These are phyloP conservation scores for Viola odorata DNA, from an alignment of 345 rosid genomes.

Conservation along the genomic window DNA sequence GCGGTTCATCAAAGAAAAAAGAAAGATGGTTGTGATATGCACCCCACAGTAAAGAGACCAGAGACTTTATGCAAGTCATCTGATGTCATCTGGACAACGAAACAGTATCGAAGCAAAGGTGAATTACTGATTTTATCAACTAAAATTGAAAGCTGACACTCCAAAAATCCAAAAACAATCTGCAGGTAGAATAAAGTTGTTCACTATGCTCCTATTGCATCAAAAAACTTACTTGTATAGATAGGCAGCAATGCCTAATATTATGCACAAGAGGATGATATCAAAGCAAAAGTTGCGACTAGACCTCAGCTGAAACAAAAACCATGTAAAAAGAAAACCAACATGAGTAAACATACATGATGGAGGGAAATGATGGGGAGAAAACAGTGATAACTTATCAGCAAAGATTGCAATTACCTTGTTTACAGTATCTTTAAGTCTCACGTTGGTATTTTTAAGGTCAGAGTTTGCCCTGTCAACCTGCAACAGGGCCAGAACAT, in stretches of 20 bases:
- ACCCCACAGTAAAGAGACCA: no score
- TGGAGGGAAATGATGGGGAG: neutral
- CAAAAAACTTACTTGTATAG: conserved; percentile 24
- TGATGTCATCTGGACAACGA: no score
- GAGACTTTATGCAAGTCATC: no score
- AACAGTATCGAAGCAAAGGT: no score
- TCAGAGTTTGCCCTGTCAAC: conserved; percentile 19
- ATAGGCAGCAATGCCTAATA: conserved; percentile 29
- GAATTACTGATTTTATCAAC: no score
- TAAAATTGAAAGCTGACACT: no score
- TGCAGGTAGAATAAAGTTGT: neutral
- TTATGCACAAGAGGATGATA: conserved; percentile 22
- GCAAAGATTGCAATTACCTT: conserved; percentile 8
- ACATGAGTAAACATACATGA: neutral
- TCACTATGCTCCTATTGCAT: neutral
- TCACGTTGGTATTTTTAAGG: conserved; percentile 27
- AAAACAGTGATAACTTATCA: neutral
- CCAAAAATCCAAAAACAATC: neutral
- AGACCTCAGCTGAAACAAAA: conserved; percentile 25
- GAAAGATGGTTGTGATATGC: no score
- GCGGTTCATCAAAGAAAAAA: no score
- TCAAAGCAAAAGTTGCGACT: conserved; percentile 33
- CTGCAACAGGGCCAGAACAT: conserved; percentile 10
- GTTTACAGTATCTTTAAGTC: conserved; percentile 30
- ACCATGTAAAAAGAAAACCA: neutral